Evolutionary conservation across 768 basidiomycete species (phyloP).

Genomic region (Boletellus emodensis): DNA sequence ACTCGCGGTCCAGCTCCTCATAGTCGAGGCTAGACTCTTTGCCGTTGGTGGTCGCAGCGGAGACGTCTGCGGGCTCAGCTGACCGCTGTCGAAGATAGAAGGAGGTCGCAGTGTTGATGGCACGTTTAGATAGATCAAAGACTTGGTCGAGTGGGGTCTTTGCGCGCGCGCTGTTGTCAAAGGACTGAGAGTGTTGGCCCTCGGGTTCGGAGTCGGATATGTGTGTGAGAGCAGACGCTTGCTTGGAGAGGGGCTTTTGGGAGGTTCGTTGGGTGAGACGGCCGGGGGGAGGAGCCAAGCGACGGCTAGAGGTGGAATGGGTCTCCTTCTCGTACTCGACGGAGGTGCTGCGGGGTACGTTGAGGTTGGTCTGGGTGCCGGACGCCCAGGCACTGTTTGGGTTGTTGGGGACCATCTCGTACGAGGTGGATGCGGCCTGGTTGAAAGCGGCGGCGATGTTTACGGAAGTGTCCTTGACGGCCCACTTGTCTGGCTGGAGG

Average conservation of each 20-base stretch:
- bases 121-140: constrained; percentile 51
- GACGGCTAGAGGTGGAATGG: constrained; percentile 49
- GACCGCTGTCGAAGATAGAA: constrained; percentile 66
- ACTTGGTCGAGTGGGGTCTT: constrained; percentile 69
- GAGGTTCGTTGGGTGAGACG: constrained; percentile 35
- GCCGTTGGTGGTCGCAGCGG: constrained; percentile 37
- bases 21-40: constrained; percentile 69
- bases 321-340: constrained; percentile 74
- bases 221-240: constrained; percentile 42
- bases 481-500: constrained; percentile 63
- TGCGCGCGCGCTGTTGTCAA: constrained; percentile 43
- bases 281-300: constrained; percentile 61
- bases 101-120: constrained; percentile 48
- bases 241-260: constrained; percentile 53
- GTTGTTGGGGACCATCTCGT: constrained; percentile 43
- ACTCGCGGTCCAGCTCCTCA: constrained; percentile 68
- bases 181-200: constrained; percentile 31
- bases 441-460: constrained; percentile 80
- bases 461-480: constrained; percentile 79
- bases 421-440: constrained; percentile 52
- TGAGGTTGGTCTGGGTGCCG: constrained; percentile 41
- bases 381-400: constrained; percentile 70
- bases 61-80: constrained; percentile 45
- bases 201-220: constrained; percentile 73
- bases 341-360: constrained; percentile 68